Conservation (phyloP, 305 asterid genomes). For the Plantago rigida region DNA sequence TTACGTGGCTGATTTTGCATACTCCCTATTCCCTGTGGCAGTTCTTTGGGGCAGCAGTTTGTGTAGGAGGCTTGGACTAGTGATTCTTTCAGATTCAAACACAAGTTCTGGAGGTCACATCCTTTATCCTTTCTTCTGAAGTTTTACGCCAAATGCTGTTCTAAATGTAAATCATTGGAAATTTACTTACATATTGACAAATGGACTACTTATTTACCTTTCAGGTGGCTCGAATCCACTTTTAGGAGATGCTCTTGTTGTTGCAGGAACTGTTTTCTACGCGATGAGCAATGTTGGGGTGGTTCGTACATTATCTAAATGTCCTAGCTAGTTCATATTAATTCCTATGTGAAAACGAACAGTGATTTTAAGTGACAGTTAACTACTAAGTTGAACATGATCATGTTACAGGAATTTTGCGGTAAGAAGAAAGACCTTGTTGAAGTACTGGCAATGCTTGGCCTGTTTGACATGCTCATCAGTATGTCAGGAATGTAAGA, state of each 20-base stretch:
- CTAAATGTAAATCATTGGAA: not conserved
- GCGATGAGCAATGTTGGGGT: constrained; percentile 68
- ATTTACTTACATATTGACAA: not conserved
- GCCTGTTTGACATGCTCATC: constrained; percentile 57
- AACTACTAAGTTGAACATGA: not conserved
- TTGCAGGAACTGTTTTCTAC: constrained; percentile 44
- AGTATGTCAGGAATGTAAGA: constrained; percentile 54
- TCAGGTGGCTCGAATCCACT: constrained; percentile 70
- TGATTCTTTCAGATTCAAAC: constrained; percentile 48
- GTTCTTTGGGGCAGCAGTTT: constrained; percentile 54
- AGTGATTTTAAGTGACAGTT: not conserved
- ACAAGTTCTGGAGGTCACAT: constrained; percentile 46
- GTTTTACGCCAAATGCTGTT: not conserved
- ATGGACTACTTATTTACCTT: not conserved
- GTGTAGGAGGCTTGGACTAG: constrained; percentile 54
- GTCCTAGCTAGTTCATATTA: not conserved
- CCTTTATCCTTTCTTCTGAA: not conserved
- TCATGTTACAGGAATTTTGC: constrained; percentile 55
- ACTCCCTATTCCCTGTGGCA: constrained; percentile 52
- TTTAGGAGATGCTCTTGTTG: constrained; percentile 60
- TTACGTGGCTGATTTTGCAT: constrained; percentile 56
- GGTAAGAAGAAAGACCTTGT: constrained; percentile 53
- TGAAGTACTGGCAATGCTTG: constrained; percentile 70
- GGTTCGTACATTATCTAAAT: constrained; percentile 35
- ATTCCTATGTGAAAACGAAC: not conserved